Conservation (phyloP, 2,329 filamentous ascomycete species). For the Ophiostoma sp. region DNA sequence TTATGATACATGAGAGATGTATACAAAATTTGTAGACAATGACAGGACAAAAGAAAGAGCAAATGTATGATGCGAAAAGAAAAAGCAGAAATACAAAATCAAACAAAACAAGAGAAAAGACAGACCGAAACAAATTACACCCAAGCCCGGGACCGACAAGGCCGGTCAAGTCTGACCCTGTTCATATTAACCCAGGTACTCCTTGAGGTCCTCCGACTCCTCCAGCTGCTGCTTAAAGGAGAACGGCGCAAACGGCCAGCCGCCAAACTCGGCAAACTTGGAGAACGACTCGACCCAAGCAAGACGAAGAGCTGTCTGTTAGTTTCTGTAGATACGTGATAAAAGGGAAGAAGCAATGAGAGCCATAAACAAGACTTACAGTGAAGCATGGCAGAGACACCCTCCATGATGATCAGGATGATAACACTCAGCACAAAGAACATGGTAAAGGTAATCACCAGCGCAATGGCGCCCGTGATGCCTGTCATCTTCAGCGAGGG, state of each 20-base stretch:
- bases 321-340: not conserved
- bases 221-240: conserved; percentile 80
- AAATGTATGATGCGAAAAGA: conserved; percentile 6
- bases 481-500: conserved; percentile 66
- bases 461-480: conserved; percentile 66
- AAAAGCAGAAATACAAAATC: not conserved
- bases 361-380: conserved; percentile 10
- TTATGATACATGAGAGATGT: conserved; percentile 1
- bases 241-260: conserved; percentile 81
- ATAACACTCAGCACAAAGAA: conserved; percentile 75
- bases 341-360: not conserved
- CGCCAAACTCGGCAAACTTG: conserved; percentile 91
- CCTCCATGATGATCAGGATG: conserved; percentile 89
- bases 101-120: conserved; percentile 1
- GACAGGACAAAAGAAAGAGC: conserved; percentile 13
- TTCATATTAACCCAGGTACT: conserved; percentile 45
- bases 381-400: conserved; percentile 92
- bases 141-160: not conserved
- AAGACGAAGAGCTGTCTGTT: conserved; percentile 55
- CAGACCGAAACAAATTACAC: not conserved
- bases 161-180: too few relatives aligned
- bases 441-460: conserved; percentile 75
- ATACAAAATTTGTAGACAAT: not conserved
- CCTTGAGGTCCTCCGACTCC: conserved; percentile 64
- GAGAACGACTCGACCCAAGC: conserved; percentile 98